Conservation (phyloP, 129 eudicot genomes). For the Saussurea involucrata region DNA sequence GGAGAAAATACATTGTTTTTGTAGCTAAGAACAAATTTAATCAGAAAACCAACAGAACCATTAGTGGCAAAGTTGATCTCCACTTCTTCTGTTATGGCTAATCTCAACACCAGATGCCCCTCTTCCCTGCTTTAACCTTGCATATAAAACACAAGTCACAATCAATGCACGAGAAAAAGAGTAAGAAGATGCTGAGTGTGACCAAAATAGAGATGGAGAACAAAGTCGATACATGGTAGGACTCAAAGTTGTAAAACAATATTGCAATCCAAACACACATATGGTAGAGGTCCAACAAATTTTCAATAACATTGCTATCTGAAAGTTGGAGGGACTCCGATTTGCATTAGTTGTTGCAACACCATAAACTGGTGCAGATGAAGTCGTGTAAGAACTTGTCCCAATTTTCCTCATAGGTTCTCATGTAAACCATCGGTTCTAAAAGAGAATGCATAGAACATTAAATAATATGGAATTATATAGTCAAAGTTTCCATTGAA, state of each 20-base stretch:
- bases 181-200: background rate
- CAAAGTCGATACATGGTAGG: background rate
- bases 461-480: too few relatives aligned
- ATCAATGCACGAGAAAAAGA: background rate
- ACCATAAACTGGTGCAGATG: too few relatives aligned
- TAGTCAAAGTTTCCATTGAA: too few relatives aligned
- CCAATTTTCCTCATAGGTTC: too few relatives aligned
- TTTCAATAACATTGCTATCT: slow-evolving; percentile 30
- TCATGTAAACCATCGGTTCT: too few relatives aligned
- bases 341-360: slow-evolving; percentile 36
- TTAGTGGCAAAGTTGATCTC: background rate
- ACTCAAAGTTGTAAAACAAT: background rate
- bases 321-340: slow-evolving; percentile 32
- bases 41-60: background rate
- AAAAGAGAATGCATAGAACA: too few relatives aligned
- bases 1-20: background rate
- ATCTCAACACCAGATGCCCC: background rate
- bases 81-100: background rate
- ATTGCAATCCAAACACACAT: background rate
- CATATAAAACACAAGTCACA: background rate
- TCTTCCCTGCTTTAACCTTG: background rate
- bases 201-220: background rate
- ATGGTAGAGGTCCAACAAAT: background rate
- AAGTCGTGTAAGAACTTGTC: too few relatives aligned
- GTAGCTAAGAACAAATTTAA: background rate